Percentiles rank a stretch among this genome's conserved stretches.
Evolutionary conservation across 106 monocot genomes (phyloP).

Genomic region (Posidonia australis): DNA sequence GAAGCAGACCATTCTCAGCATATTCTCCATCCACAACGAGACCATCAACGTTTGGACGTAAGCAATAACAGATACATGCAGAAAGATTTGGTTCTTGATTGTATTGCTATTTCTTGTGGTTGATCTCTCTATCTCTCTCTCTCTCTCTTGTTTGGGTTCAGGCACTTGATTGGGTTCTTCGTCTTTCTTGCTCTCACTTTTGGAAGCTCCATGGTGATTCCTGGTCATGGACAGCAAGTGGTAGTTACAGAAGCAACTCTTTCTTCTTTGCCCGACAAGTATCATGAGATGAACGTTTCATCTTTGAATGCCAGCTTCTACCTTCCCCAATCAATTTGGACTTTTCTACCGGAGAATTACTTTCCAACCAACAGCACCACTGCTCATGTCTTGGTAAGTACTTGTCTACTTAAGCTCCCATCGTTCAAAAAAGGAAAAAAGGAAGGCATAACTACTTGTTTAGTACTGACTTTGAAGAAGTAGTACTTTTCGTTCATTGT

Average conservation of each 20-base stretch:
- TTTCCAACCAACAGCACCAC: not conserved
- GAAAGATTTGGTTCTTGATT: too few relatives aligned
- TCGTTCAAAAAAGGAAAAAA: too few relatives aligned
- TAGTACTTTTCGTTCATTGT: too few relatives aligned
- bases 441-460: too few relatives aligned
- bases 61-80: slow-evolving; percentile 8
- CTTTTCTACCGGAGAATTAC: not conserved
- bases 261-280: not conserved
- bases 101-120: too few relatives aligned
- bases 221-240: not conserved
- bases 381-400: not conserved
- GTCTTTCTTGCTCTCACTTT: slow-evolving; percentile 48
- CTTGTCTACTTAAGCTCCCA: too few relatives aligned
- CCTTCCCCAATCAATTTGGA: not conserved
- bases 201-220: slow-evolving; percentile 18
- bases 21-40: slow-evolving; percentile 79
- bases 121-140: too few relatives aligned
- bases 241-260: not conserved
- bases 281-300: not conserved
- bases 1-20: slow-evolving; percentile 50
- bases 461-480: too few relatives aligned
- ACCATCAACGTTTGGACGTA: slow-evolving; percentile 87
- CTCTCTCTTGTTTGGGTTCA: slow-evolving; percentile 12
- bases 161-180: slow-evolving; percentile 87
- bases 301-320: not conserved